Conservation (phyloP, 768 basidiomycete species). For the Trametes cingulata region DNA sequence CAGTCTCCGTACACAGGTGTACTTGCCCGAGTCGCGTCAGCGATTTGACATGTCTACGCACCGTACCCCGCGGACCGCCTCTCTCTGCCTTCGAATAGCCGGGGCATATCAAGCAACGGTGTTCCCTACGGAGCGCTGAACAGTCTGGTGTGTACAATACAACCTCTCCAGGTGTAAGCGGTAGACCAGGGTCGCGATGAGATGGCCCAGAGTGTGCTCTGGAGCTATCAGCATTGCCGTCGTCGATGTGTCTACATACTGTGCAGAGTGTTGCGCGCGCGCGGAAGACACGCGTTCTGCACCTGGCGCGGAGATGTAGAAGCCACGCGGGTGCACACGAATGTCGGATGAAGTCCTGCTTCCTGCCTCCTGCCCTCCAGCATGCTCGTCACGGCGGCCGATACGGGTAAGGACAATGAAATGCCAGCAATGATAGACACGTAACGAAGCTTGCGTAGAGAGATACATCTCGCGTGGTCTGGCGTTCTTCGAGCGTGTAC, state of each 20-base stretch:
- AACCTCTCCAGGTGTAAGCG: background rate
- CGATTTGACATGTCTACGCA: no score
- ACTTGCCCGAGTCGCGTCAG: no score
- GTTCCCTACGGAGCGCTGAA: background rate
- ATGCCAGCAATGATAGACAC: no score
- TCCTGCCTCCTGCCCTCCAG: no score
- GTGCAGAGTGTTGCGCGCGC: background rate
- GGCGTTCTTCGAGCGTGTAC: no score
- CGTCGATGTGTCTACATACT: background rate
- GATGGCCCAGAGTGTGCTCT: background rate
- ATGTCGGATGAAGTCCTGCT: background rate
- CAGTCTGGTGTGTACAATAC: no score
- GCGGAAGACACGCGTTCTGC: constrained; percentile 12
- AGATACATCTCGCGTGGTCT: no score
- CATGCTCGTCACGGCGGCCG: background rate
- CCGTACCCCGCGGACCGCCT: constrained; percentile 20
- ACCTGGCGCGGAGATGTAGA: constrained; percentile 7
- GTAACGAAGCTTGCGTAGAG: no score
- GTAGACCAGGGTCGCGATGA: background rate
- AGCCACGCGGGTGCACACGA: background rate
- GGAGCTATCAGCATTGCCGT: background rate
- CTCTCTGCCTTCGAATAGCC: constrained; percentile 20
- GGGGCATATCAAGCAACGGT: constrained; percentile 15
- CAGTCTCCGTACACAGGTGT: no score
- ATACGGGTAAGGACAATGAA: background rate